These are phyloP conservation scores for Herpetospermum pedunculosum DNA, from an alignment of 306 rosid species.

Conservation along the genomic window DNA sequence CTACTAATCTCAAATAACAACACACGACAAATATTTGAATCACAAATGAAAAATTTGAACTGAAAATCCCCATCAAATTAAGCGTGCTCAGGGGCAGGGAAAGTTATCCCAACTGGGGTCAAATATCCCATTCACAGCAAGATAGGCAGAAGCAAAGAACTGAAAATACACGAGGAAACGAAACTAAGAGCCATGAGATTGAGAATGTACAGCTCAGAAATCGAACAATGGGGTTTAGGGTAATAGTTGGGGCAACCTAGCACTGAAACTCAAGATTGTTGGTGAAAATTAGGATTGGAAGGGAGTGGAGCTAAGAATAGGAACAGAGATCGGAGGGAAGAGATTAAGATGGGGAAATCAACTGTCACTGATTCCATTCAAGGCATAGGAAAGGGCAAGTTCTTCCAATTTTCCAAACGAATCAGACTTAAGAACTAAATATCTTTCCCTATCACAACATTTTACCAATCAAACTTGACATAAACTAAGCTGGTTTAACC, in stretches of 20 bases:
- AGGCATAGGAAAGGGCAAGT: no score
- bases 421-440: no score
- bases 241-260: background rate
- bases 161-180: background rate
- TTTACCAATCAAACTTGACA: background rate
- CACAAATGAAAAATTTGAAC: background rate
- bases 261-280: background rate
- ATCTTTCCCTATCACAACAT: no score
- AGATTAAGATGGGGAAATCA: no score
- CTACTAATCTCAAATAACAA: background rate
- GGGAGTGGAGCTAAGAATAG: background rate
- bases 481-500: background rate
- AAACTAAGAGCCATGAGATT: background rate
- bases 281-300: background rate
- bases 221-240: background rate
- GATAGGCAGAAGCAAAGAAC: background rate
- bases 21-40: background rate
- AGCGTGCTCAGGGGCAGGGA: background rate
- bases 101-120: background rate
- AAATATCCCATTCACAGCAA: background rate
- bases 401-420: no score
- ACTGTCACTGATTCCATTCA: no score
- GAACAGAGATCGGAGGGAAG: background rate
- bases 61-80: background rate
- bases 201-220: background rate